Evolutionary conservation across 2,329 filamentous ascomycete genomes (phyloP).

Genomic region (Aureobasidium sp.): DNA sequence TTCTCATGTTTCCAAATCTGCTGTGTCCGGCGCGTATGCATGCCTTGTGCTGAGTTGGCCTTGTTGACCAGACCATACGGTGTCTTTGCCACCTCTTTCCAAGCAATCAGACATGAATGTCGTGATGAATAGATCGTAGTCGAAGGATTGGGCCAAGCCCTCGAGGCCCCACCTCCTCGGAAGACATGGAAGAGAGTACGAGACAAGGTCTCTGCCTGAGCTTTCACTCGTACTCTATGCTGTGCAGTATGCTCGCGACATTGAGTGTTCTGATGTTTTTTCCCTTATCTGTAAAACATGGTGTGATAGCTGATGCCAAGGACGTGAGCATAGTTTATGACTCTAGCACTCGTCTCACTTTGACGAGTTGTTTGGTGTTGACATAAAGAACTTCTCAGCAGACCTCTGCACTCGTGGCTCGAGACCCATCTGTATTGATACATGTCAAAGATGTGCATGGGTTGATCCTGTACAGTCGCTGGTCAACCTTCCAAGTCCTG

Average conservation of each 20-base stretch:
- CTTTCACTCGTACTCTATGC: background rate
- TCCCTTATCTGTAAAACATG: conserved; percentile 3
- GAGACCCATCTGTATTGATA: background rate
- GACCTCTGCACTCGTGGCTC: background rate
- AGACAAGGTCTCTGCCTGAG: background rate
- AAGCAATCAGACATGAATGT: background rate
- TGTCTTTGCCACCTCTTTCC: background rate
- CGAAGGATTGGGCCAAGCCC: background rate
- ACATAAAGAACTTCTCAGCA: background rate
- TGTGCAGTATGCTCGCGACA: background rate
- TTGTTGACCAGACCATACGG: background rate
- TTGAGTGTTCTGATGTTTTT: background rate
- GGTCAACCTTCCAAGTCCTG: background rate
- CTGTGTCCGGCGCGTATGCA: background rate
- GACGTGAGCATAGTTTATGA: background rate
- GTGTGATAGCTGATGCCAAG: conserved; percentile 3
- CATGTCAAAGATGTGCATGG: conserved; percentile 7
- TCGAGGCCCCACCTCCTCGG: background rate
- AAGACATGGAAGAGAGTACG: background rate
- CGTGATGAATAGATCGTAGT: background rate
- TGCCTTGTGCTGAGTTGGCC: background rate
- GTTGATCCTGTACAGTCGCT: background rate
- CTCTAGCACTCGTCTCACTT: background rate
- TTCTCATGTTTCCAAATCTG: background rate
- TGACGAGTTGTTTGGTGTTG: background rate